These are phyloP conservation scores for Capsicum chinense DNA, from an alignment of 257 asterid genomes.

Conservation along the genomic window DNA sequence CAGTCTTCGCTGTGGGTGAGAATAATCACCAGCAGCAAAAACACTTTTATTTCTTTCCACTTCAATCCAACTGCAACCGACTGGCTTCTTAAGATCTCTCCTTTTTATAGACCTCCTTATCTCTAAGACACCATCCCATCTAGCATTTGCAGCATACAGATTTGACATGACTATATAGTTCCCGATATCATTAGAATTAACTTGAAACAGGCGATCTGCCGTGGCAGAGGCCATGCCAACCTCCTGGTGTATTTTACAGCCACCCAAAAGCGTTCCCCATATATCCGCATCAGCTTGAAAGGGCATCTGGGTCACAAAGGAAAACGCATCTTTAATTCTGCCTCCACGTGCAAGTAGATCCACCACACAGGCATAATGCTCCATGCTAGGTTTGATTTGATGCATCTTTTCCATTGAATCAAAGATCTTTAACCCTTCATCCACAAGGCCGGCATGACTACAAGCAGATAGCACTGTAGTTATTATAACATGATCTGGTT, in stretches of 20 bases:
- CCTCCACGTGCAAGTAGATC: slow-evolving; percentile 89
- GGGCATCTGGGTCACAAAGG: slow-evolving; percentile 63
- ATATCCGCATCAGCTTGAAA: slow-evolving; percentile 58
- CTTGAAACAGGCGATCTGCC: slow-evolving; percentile 51
- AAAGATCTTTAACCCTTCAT: slow-evolving; percentile 68
- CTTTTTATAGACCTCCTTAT: slow-evolving; percentile 70
- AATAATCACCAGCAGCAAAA: slow-evolving; percentile 76
- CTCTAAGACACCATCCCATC: slow-evolving; percentile 82
- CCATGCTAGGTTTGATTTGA: slow-evolving; percentile 67
- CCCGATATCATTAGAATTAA: slow-evolving; percentile 57
- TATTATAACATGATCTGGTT: slow-evolving; percentile 72
- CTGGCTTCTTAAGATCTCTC: slow-evolving; percentile 79
- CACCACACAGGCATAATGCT: slow-evolving; percentile 81
- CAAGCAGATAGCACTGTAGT: slow-evolving; percentile 85
- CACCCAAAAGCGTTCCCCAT: slow-evolving; percentile 81
- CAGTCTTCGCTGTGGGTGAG: slow-evolving; percentile 58
- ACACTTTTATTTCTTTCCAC: slow-evolving; percentile 58
- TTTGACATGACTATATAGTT: slow-evolving; percentile 75
- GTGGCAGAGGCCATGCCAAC: slow-evolving; percentile 58
- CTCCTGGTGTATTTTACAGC: slow-evolving; percentile 74
- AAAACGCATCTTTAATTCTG: slow-evolving; percentile 62
- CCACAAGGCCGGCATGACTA: slow-evolving; percentile 76
- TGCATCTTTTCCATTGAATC: slow-evolving; percentile 55
- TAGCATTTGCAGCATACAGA: slow-evolving; percentile 75
- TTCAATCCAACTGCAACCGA: slow-evolving; percentile 95